These are phyloP conservation scores for Citrus trifoliata DNA, from an alignment of 345 rosid genomes.

Conservation along the genomic window DNA sequence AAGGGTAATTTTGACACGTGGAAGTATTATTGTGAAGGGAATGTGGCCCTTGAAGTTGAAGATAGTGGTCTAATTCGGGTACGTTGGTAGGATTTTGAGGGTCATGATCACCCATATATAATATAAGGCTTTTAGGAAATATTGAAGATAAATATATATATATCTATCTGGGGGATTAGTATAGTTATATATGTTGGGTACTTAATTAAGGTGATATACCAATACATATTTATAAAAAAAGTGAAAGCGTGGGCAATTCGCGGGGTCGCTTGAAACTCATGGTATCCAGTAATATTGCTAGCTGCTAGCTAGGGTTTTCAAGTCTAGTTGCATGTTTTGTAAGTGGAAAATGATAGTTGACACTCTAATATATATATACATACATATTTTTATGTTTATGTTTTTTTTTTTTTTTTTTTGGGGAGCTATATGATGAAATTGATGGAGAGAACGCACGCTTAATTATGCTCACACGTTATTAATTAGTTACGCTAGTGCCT, in stretches of 20 bases:
- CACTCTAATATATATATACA: not conserved
- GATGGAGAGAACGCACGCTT: slow-evolving; percentile 1
- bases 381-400: too few species aligned
- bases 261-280: slow-evolving; percentile 13
- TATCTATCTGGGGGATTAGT: not conserved
- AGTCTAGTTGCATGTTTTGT: not conserved
- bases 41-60: slow-evolving; percentile 10
- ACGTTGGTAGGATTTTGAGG: slow-evolving; percentile 26
- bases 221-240: not conserved
- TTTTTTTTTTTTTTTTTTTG: not conserved
- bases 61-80: slow-evolving; percentile 23
- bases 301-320: not conserved
- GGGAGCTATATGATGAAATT: not conserved
- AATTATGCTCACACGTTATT: too few species aligned
- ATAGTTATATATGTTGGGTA: not conserved
- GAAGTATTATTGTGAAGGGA: not conserved
- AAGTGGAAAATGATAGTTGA: slow-evolving; percentile 6
- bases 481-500: too few species aligned
- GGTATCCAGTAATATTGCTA: slow-evolving; percentile 4
- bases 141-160: not conserved
- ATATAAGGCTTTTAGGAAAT: not conserved
- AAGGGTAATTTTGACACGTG: slow-evolving; percentile 26
- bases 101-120: slow-evolving; percentile 25
- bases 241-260: slow-evolving; percentile 56
- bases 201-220: not conserved